These are phyloP conservation scores for Dicorynia guianensis DNA, from an alignment of 306 rosid species.

Conservation along the genomic window DNA sequence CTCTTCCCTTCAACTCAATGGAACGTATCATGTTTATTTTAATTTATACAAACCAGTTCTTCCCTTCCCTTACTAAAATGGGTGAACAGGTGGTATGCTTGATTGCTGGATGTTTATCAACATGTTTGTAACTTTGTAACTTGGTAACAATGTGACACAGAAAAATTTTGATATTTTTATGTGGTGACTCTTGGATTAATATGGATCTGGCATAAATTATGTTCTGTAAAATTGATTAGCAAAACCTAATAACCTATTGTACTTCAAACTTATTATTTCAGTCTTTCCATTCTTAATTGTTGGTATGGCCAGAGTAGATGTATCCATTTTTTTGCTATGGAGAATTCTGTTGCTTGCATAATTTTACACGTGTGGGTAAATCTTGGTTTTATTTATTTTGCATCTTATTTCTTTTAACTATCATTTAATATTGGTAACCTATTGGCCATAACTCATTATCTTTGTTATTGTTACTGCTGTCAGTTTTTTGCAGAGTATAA, in stretches of 20 bases:
- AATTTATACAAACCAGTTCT: neutral
- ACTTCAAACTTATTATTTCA: neutral
- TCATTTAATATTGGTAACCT: constrained; percentile 9
- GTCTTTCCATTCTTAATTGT: neutral
- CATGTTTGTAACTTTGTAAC: constrained; percentile 6
- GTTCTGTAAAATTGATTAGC: neutral
- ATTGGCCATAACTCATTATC: constrained; percentile 27
- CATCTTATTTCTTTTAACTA: neutral
- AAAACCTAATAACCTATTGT: neutral
- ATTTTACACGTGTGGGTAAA: neutral
- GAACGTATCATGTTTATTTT: neutral
- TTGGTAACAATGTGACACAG: neutral
- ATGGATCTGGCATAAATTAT: constrained; percentile 7
- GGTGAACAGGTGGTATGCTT: constrained; percentile 9
- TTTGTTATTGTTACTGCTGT: constrained; percentile 24
- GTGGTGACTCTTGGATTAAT: neutral
- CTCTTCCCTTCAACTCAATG: constrained; percentile 17
- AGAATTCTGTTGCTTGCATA: neutral
- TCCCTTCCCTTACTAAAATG: neutral
- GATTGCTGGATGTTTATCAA: neutral
- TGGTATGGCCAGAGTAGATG: constrained; percentile 10
- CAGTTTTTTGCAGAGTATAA: constrained; percentile 91
- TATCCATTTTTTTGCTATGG: constrained; percentile 18
- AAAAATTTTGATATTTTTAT: neutral
- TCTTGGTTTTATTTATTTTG: constrained; percentile 20